A percentile compares a stretch with the other conserved stretches of the same genome.
These are phyloP conservation scores for Cinnamomum micranthum DNA, from an alignment of 164 flowering plant species.

Conservation along the genomic window DNA sequence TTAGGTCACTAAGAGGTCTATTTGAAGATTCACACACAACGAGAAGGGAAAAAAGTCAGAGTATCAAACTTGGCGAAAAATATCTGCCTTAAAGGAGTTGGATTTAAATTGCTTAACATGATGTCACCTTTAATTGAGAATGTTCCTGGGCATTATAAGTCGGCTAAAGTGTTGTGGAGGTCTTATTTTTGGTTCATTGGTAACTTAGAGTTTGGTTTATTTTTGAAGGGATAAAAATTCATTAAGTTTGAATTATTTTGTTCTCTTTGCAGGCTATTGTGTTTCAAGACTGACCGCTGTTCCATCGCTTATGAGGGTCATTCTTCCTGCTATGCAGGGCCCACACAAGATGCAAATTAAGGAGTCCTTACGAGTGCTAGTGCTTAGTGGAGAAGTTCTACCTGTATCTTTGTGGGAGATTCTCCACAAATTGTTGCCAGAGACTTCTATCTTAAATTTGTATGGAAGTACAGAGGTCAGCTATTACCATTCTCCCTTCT, in stretches of 20 bases:
- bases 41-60: too few relatives aligned
- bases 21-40: too few relatives aligned
- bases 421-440: constrained; percentile 55
- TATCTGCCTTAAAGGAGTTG: too few relatives aligned
- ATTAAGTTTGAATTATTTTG: not conserved
- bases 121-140: too few relatives aligned
- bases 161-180: too few relatives aligned
- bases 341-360: constrained; percentile 16
- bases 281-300: constrained; percentile 69
- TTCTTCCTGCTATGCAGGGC: constrained; percentile 57
- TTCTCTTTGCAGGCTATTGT: constrained; percentile 51
- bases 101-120: too few relatives aligned
- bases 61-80: too few relatives aligned
- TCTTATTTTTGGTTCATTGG: too few relatives aligned
- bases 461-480: constrained; percentile 99
- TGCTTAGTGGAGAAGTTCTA: constrained; percentile 85
- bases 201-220: too few relatives aligned
- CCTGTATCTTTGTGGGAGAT: constrained; percentile 52
- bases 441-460: constrained; percentile 68
- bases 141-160: too few relatives aligned
- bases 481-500: not conserved
- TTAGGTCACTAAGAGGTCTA: too few relatives aligned
- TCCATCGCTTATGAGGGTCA: constrained; percentile 69
- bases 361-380: constrained; percentile 50
- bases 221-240: too few relatives aligned